Conservation (phyloP, 306 rosid genomes). For the Lathyrus oleraceus region DNA sequence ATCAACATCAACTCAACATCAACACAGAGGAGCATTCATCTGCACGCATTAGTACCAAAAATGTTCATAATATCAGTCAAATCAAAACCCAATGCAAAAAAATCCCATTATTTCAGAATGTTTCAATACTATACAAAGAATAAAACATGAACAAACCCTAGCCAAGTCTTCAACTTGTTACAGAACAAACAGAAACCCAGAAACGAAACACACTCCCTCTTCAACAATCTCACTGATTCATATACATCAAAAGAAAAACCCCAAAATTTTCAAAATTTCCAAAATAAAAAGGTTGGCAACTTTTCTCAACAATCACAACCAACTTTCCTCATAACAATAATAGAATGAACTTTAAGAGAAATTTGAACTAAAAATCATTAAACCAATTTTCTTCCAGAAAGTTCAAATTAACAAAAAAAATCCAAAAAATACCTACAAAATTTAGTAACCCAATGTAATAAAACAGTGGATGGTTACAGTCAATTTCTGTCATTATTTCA, state of each 20-base stretch:
- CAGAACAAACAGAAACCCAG: conserved; percentile 36
- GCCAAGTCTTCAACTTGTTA: background rate
- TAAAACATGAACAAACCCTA: conserved; percentile 27
- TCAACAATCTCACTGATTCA: conserved; percentile 28
- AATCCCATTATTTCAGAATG: background rate
- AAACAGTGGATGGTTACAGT: conserved; percentile 49
- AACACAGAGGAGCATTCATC: conserved; percentile 38
- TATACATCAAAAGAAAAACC: background rate
- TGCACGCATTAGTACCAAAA: conserved; percentile 30
- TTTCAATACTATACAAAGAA: conserved; percentile 5
- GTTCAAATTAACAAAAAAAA: conserved; percentile 28
- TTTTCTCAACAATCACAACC: conserved; percentile 40
- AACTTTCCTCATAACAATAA: conserved; percentile 44
- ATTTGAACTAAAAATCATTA: conserved; percentile 26
- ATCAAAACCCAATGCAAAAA: conserved; percentile 29
- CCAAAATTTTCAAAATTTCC: background rate
- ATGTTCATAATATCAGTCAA: conserved; percentile 34
- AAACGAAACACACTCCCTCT: conserved; percentile 32
- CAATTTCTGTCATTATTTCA: conserved; percentile 35
- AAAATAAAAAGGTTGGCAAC: background rate
- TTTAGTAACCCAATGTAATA: conserved; percentile 40
- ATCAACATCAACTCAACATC: conserved; percentile 44
- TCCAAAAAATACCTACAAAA: conserved; percentile 10
- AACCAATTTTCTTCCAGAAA: conserved; percentile 30
- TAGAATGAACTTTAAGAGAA: conserved; percentile 7